Conservation (phyloP, 768 basidiomycete species). For the Lepiota brunneoincarnata region DNA sequence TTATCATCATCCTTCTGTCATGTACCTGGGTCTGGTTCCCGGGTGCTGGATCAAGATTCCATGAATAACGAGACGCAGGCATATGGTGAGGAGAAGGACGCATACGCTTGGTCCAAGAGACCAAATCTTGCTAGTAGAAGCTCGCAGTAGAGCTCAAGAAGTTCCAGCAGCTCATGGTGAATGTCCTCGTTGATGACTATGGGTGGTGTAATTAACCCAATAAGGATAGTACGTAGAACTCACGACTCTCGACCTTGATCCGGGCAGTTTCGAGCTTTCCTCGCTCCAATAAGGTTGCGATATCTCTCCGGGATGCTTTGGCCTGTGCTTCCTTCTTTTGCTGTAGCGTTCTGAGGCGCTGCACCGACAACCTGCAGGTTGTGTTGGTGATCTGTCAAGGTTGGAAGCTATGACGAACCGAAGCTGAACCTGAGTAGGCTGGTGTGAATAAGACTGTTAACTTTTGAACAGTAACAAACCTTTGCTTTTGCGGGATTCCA, state of each 20-base stretch:
- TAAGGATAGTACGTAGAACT: slow-evolving; percentile 25
- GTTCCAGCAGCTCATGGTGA: slow-evolving; percentile 83
- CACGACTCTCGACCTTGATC: slow-evolving; percentile 83
- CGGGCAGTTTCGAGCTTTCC: slow-evolving; percentile 82
- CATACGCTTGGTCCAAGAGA: slow-evolving; percentile 84
- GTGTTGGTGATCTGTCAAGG: background rate
- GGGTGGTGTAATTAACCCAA: slow-evolving; percentile 2
- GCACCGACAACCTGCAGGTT: slow-evolving; percentile 72
- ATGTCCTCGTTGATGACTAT: slow-evolving; percentile 84
- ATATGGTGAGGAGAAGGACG: slow-evolving; percentile 11
- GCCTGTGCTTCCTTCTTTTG: slow-evolving; percentile 91
- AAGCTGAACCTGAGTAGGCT: slow-evolving; percentile 36
- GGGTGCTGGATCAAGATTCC: slow-evolving; percentile 41
- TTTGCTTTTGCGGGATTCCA: slow-evolving; percentile 58
- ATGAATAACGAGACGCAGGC: slow-evolving; percentile 13
- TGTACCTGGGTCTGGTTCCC: slow-evolving; percentile 82
- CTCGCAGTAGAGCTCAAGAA: slow-evolving; percentile 93
- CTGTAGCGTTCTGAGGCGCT: slow-evolving; percentile 80
- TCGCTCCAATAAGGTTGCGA: slow-evolving; percentile 75
- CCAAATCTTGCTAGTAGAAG: slow-evolving; percentile 91
- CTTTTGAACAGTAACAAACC: slow-evolving; percentile 10
- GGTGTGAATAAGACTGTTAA: background rate
- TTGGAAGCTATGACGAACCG: slow-evolving; percentile 26
- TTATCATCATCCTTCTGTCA: background rate
- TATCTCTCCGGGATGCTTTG: slow-evolving; percentile 69